A percentile compares a stretch with the other conserved stretches of the same genome.
These are phyloP conservation scores for Apium graveolens DNA, from an alignment of 129 eudicot genomes.

Conservation along the genomic window DNA sequence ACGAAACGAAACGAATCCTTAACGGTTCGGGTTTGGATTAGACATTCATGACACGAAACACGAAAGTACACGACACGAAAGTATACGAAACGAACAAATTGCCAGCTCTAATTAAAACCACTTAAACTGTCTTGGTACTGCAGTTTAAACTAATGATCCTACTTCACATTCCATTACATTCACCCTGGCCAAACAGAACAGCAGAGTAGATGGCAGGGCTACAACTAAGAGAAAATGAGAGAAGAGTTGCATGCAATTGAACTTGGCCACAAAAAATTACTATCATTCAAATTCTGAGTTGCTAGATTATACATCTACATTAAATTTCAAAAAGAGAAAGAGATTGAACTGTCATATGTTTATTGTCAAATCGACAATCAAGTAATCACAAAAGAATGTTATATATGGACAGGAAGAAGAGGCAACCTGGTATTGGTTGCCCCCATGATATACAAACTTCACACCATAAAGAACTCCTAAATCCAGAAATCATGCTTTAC, in stretches of 20 bases:
- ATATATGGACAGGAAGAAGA: slow-evolving; percentile 17
- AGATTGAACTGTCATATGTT: neutral
- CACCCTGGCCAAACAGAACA: no score
- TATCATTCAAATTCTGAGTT: neutral
- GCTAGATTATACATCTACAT: neutral
- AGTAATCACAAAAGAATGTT: slow-evolving; percentile 20
- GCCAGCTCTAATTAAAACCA: no score
- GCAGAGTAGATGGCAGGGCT: neutral
- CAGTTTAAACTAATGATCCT: no score
- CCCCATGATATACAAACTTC: slow-evolving; percentile 39
- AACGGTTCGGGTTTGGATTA: no score
- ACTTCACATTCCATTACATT: no score
- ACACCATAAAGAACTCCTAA: slow-evolving; percentile 16
- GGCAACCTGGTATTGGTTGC: neutral
- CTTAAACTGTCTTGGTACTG: no score
- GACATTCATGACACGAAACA: no score
- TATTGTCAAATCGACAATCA: slow-evolving; percentile 18
- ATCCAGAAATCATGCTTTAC: neutral
- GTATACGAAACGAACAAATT: no score
- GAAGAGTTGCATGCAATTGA: neutral
- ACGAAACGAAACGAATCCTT: no score
- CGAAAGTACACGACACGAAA: no score
- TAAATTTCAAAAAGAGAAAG: neutral
- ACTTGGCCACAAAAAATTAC: neutral
- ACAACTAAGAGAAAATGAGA: neutral